phyloP scores from a whole-genome alignment of 106 monocot genomes.

The Posidonia australis region DNA sequence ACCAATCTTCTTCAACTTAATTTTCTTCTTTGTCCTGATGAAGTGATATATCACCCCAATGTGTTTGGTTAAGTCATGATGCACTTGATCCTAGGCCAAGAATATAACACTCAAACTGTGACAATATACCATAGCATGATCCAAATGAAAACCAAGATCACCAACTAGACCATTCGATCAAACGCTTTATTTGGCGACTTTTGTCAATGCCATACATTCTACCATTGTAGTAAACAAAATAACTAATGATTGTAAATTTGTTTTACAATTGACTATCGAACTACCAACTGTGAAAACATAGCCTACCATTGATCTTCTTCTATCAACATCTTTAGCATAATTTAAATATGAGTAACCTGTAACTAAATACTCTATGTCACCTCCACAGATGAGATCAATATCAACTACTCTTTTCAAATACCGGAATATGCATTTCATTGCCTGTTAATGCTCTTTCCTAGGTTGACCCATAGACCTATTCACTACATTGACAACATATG shows the following conservation, averaged over 20 bases:
- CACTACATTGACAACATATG: background rate
- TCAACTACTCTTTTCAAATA: background rate
- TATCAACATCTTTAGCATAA: background rate
- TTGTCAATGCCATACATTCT: too few species aligned
- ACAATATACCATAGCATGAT: background rate
- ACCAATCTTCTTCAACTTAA: background rate
- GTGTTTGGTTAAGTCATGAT: background rate
- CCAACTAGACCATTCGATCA: too few species aligned
- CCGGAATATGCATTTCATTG: background rate
- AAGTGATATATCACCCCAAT: conserved; percentile 2
- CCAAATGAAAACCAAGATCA: background rate
- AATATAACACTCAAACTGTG: background rate
- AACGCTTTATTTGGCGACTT: too few species aligned
- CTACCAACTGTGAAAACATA: background rate
- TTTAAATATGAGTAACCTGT: background rate
- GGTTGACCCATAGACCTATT: background rate
- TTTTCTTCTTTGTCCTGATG: background rate
- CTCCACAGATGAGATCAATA: background rate
- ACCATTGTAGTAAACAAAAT: background rate
- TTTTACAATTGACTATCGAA: background rate
- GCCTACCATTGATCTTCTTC: background rate
- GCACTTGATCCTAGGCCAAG: background rate
- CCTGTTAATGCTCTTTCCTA: background rate
- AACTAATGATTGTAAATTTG: background rate
- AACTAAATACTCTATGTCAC: background rate